These are phyloP conservation scores for Phylloporus sp. DNA, from an alignment of 768 basidiomycete species.

Conservation along the genomic window DNA sequence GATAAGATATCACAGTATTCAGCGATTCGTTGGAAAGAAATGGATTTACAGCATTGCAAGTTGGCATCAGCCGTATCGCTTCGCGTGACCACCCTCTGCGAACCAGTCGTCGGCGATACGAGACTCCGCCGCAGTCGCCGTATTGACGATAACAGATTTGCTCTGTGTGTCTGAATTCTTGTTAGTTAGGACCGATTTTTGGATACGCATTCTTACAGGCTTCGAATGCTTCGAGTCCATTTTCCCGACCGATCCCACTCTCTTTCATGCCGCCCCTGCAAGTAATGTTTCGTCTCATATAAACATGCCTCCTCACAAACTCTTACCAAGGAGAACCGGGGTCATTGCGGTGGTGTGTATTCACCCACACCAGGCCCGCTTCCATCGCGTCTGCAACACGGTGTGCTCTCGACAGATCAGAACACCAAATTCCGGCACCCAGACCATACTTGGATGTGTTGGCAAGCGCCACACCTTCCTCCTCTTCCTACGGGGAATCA, in stretches of 20 bases:
- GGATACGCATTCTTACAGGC: slow-evolving; percentile 49
- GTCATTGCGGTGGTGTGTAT: slow-evolving; percentile 87
- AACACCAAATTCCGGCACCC: slow-evolving; percentile 80
- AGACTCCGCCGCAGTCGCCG: slow-evolving; percentile 58
- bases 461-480: slow-evolving; percentile 63
- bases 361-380: slow-evolving; percentile 81
- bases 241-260: slow-evolving; percentile 84
- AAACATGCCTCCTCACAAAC: neutral
- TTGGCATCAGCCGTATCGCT: slow-evolving; percentile 57
- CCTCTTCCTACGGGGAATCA: slow-evolving; percentile 44
- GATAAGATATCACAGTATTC: slow-evolving; percentile 1
- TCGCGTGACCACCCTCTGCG: slow-evolving; percentile 48
- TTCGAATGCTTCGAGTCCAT: slow-evolving; percentile 77
- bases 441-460: slow-evolving; percentile 79
- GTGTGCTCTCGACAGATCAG: slow-evolving; percentile 70
- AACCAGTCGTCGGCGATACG: slow-evolving; percentile 75
- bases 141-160: slow-evolving; percentile 77
- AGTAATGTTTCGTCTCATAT: slow-evolving; percentile 3
- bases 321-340: slow-evolving; percentile 81
- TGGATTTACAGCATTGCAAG: neutral
- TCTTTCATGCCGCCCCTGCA: slow-evolving; percentile 88
- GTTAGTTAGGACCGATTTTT: slow-evolving; percentile 1
- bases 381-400: slow-evolving; percentile 67
- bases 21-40: neutral
- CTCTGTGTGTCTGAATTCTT: slow-evolving; percentile 66